Base-by-base conservation (phyloP, 495 filamentous ascomycete genomes). In the Aspergillus coremiiformis region DNA sequence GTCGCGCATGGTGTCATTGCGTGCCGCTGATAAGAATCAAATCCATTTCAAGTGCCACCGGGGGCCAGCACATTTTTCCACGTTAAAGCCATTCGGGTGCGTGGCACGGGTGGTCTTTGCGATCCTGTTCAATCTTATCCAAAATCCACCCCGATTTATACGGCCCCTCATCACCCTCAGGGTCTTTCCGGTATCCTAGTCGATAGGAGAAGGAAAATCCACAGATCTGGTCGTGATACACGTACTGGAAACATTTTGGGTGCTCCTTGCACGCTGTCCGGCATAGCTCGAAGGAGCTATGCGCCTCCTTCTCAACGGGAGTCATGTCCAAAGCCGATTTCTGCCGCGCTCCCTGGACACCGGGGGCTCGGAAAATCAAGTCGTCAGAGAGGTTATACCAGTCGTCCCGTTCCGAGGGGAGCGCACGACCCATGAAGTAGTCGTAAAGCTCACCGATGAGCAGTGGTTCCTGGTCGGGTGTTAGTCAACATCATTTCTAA, bases 341-440 rank as follows among this genome's bases (percentile, higher is more conserved):
- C 42, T 63, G 63, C 6, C 59, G 59, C 7, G 22, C 63, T 5
- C 52, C 43, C 26, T 57, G 37, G 11, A 47, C 46, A 39, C 65
- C 65, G 1, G 54, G 56, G 41, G 71, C 59, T 17, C 71, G 55
- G 53, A 76, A 73, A 43, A 63, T 51, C 30, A 67, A 63, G 47
- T 75, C 67, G 22, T 74, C 59, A 49, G 71, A 67, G 7, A 63
- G 44, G 59, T 79, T 79, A 50, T 79, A 70, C 77, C 77, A 79
- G 59, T 77, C 71, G 20, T 66, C 62, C 30, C 68, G 68, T 10
- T 53, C 50, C 2, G 51, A 24, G 30, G 52, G 52, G 6, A 77
- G 59, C 44, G 62, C 59, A 4, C 66, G 59, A 12, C 54, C 64
- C 39, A 77, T 53, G 53, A 70, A 78, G 43, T 68, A 58, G 14